Conservation (phyloP, 2,329 filamentous ascomycete genomes). For the Colletotrichum cereale region DNA sequence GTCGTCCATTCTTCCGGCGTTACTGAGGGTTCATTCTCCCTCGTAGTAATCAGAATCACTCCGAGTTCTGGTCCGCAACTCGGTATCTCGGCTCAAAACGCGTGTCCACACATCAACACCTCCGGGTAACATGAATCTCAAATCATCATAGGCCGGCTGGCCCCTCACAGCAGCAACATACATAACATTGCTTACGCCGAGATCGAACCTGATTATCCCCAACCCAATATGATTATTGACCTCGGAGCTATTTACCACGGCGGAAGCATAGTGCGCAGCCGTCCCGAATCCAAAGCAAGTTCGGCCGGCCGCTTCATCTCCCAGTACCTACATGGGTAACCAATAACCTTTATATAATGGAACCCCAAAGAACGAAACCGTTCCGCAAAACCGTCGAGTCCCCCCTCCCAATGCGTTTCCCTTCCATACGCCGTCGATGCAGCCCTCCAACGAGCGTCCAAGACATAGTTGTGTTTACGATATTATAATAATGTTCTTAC, state of each 20-base stretch:
- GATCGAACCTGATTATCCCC: neutral
- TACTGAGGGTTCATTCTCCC: neutral
- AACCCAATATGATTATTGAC: neutral
- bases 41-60: neutral
- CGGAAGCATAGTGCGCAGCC: neutral
- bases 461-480: neutral
- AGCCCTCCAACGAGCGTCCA: conserved; percentile 26
- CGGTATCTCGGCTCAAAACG: neutral
- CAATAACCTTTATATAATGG: neutral
- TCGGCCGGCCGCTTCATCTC: neutral
- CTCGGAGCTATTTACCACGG: conserved; percentile 1
- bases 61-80: neutral
- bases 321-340: neutral
- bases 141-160: neutral
- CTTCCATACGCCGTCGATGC: conserved; percentile 33
- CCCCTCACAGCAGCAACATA: neutral
- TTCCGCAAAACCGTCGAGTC: neutral
- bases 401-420: neutral
- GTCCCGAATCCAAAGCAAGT: neutral
- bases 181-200: neutral
- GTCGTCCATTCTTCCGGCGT: neutral
- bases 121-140: neutral
- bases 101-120: neutral
- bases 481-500: neutral
- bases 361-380: neutral